Percentiles rank a stretch among this genome's conserved stretches.
Conservation (phyloP, 2,329 filamentous ascomycete species). For the Didymella lethalis region DNA sequence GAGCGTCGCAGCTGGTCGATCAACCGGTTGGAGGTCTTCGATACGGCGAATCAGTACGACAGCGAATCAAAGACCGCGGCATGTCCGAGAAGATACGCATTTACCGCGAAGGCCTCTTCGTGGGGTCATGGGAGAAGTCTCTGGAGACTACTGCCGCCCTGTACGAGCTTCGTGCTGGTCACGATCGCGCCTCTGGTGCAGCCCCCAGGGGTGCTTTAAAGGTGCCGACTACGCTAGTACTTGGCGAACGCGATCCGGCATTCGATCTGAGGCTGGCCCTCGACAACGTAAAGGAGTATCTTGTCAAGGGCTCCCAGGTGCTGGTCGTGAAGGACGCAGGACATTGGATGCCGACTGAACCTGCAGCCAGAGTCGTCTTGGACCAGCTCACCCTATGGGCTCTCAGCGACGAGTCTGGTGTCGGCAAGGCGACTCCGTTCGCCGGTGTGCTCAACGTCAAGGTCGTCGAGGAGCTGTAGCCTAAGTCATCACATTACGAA, state of each 20-base stretch:
- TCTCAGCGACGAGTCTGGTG: conserved; percentile 31
- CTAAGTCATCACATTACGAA: not conserved
- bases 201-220: conserved; percentile 57
- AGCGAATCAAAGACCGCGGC: conserved; percentile 53
- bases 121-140: conserved; percentile 60
- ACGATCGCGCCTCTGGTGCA: conserved; percentile 20
- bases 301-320: conserved; percentile 60
- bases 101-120: conserved; percentile 61
- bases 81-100: conserved; percentile 62
- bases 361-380: conserved; percentile 53
- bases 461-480: conserved; percentile 23
- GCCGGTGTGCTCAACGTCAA: conserved; percentile 32
- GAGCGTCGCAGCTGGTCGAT: conserved; percentile 53
- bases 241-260: conserved; percentile 62
- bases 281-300: conserved; percentile 62
- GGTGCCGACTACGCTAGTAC: conserved; percentile 62
- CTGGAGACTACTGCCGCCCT: conserved; percentile 59
- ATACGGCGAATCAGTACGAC: conserved; percentile 51
- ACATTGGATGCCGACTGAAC: conserved; percentile 62
- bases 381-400: conserved; percentile 50
- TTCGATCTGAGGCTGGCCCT: conserved; percentile 59
- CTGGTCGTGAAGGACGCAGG: conserved; percentile 59
- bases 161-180: conserved; percentile 50
- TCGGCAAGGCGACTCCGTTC: conserved; percentile 31
- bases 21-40: conserved; percentile 17